Conservation (phyloP, 148 eudicot species). For the Vaccinium myrtillus region DNA sequence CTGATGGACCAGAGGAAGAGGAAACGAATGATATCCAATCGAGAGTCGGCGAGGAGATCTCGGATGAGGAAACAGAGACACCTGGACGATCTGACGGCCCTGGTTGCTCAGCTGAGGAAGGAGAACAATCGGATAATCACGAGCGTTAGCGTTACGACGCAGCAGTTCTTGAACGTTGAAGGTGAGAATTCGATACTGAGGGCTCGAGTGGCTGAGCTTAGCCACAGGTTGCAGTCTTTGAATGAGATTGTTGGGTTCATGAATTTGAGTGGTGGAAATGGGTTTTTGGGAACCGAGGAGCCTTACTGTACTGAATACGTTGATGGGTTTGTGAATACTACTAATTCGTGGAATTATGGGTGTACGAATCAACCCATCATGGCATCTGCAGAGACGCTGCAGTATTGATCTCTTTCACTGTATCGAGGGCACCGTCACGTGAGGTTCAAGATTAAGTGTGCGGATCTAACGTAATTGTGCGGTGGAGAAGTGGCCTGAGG, state of each 20-base stretch:
- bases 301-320: background rate
- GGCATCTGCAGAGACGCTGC: constrained; percentile 30
- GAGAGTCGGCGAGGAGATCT: constrained; percentile 32
- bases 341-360: background rate
- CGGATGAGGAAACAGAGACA: constrained; percentile 33
- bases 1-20: constrained; percentile 28
- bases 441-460: background rate
- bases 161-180: background rate
- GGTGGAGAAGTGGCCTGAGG: too few relatives aligned
- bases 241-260: background rate
- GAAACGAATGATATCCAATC: constrained; percentile 28
- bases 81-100: constrained; percentile 25
- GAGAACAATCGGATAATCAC: background rate
- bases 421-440: background rate
- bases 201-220: constrained; percentile 7
- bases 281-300: background rate
- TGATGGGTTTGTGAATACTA: background rate
- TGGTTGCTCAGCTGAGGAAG: constrained; percentile 8
- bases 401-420: constrained; percentile 20
- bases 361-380: background rate
- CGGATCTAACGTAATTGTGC: background rate
- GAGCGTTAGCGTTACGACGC: background rate
- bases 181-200: background rate
- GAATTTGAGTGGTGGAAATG: background rate
- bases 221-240: background rate